Base-by-base conservation (phyloP, 148 eudicot species). In the Pouteria glomerata region DNA sequence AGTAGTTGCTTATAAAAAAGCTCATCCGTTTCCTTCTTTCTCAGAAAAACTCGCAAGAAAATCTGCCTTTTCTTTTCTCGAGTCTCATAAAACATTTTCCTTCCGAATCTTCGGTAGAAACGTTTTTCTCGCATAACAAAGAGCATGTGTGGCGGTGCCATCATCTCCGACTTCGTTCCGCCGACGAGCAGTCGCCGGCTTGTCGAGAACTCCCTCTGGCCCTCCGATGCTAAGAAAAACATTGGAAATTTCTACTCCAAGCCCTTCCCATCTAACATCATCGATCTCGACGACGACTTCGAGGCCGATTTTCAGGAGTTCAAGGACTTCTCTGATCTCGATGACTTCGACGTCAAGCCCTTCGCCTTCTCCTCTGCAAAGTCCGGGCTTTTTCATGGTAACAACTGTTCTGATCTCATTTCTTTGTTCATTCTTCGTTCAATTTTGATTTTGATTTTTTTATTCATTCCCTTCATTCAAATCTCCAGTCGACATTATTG, bases 61-160 rank as follows among this genome's bases (percentile, higher is more conserved):
- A n/a, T n/a, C n/a, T n/a, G n/a, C n/a, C n/a, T n/a, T n/a, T n/a
- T n/a, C n/a, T n/a, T n/a, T n/a, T n/a, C n/a, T n/a, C n/a, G n/a
- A n/a, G n/a, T n/a, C n/a, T n/a, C n/a, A n/a, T n/a, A n/a, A n/a
- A n/a, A n/a, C n/a, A n/a, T n/a, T n/a, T n/a, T n/a, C n/a, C n/a
- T n/a, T n/a, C n/a, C n/a, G n/a, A n/a, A n/a, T n/a, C n/a, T n/a
- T n/a, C n/a, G 48, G 6, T 13, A 44, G 48, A 44, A 6, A 13
- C 13, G 6, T 44, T 13, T 44, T 13, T 6, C 13, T 13, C 7
- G 7, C 48, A 4, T 6, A 33, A 52, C 65, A 44, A 13, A 52
- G 24, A 48, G 41, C 70, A 90, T 90, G 96, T 90, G 96, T 86
- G 96, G 93, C 15, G 96, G 96, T n/a, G n/a, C n/a, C n/a, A n/a